Base-by-base conservation (phyloP, 108 stramenopile genomes). In the Fistulifera pelliculosa region DNA sequence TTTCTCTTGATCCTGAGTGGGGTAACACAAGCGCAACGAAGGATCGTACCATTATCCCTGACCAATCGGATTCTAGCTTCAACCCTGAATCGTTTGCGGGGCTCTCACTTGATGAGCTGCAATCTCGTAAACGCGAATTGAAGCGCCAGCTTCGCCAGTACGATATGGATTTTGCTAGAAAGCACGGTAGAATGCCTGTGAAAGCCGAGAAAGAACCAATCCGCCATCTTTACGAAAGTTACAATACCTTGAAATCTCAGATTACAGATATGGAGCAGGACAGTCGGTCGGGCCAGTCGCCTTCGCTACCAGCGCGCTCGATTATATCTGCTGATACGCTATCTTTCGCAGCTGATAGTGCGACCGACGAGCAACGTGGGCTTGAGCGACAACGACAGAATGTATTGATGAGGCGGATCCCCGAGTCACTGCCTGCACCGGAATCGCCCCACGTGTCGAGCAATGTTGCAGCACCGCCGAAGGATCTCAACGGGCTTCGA, bases 171-270 rank as follows among this genome's bases (percentile, higher is more conserved):
- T 98, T 96, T 62, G 74, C 75, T 15, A 47, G 67, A 22, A 62
- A 74, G 39, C 83, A 94, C 52, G 91, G 90, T 12, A 74, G 95
- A 39, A 90, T 91, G 94, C 96, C 96, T 0, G 78, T 79, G 6
- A 94, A 95, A 73, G 79, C 82, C 19, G 96, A 98, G 52, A 98
- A 98, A 71, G 96, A 98, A 60, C 95, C 96, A n/a, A 98, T 98
- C 52, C 82, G 96, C 24, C 88, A 93, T 56, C 64, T 96, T 17
- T 98, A 98, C 58, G 96, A 98, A 64, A 65, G 71, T 39, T 98
- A 98, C 71, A 95, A 98, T 64, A 67, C 75, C 17, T 66, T 93
- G 59, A 97, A 97, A 70, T 77, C 71, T 52, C 79, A 72, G 54
- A 87, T 93, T 26, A 73, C 57, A 40, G 35, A 57, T 15, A 69